Conservation (phyloP, 225 moss, liverwort and hornwort genomes). For the Bryum argenteum region DNA sequence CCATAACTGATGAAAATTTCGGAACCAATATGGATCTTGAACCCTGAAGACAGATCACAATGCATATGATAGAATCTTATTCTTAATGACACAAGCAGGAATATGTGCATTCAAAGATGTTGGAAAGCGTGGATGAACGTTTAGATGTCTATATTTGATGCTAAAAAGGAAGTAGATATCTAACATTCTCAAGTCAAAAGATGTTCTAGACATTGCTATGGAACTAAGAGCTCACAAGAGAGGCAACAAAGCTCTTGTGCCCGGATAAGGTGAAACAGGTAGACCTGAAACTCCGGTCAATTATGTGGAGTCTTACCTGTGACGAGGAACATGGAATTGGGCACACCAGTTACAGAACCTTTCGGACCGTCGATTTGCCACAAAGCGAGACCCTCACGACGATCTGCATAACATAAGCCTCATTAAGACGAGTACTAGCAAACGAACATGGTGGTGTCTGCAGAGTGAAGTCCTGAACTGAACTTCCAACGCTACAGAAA, state of each 20-base stretch:
- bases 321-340: constrained; percentile 82
- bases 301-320: constrained; percentile 47
- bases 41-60: constrained; percentile 41
- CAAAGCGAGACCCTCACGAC: constrained; percentile 49
- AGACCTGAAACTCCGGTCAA: constrained; percentile 17
- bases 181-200: constrained; percentile 14
- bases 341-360: constrained; percentile 70
- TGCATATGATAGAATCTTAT: constrained; percentile 4
- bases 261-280: constrained; percentile 16
- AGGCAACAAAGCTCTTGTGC: constrained; percentile 14
- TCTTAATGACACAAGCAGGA: constrained; percentile 1
- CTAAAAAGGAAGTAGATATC: neutral
- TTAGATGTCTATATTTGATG: neutral
- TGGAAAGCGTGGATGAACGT: constrained; percentile 3
- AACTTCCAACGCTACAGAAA: neutral
- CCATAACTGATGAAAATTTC: constrained; percentile 90
- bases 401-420: constrained; percentile 47
- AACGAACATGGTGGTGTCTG: neutral
- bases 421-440: constrained; percentile 17
- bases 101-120: constrained; percentile 12
- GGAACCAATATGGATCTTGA: constrained; percentile 43
- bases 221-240: constrained; percentile 1
- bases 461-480: constrained; percentile 7
- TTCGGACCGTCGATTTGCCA: constrained; percentile 89
- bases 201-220: constrained; percentile 15